phyloP scores from a whole-genome alignment of 139 green algal species.

The Asterochloris erici region DNA sequence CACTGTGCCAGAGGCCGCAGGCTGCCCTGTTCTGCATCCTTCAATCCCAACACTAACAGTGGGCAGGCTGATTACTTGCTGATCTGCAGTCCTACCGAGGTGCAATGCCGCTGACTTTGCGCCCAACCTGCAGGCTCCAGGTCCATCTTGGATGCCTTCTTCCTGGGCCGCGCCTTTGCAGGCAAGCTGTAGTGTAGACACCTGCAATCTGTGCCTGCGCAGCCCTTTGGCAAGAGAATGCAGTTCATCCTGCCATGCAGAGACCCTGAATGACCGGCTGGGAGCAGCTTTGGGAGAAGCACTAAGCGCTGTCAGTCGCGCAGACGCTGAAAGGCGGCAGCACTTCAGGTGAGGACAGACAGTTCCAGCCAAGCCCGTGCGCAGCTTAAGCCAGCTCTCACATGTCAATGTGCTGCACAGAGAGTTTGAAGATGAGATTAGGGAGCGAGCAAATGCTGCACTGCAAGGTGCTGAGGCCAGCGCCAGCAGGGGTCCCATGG shows the following conservation, averaged over 20 bases:
- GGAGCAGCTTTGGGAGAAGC: slow-evolving; percentile 31
- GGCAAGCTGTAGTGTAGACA: neutral
- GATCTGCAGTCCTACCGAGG: too few relatives aligned
- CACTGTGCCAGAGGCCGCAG: too few relatives aligned
- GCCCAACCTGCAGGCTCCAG: neutral
- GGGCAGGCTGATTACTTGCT: too few relatives aligned
- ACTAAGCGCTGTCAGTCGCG: slow-evolving; percentile 33
- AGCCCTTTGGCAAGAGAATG: too few relatives aligned
- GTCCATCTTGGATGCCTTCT: slow-evolving; percentile 43
- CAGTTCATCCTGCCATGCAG: neutral
- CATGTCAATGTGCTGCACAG: slow-evolving; percentile 19
- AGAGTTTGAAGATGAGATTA: slow-evolving; percentile 44
- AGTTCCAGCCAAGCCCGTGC: neutral
- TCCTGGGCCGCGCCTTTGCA: slow-evolving; percentile 34
- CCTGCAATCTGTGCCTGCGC: neutral
- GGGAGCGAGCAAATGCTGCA: slow-evolving; percentile 20
- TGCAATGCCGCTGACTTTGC: too few relatives aligned
- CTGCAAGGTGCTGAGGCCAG: neutral
- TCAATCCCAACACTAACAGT: too few relatives aligned
- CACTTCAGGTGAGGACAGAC: slow-evolving; percentile 12
- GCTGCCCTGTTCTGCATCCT: too few relatives aligned
- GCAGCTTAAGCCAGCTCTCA: neutral
- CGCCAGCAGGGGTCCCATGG: neutral
- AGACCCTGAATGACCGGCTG: slow-evolving; percentile 39
- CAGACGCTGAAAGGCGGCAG: slow-evolving; percentile 32